Conservation (phyloP, 768 basidiomycete genomes). For the Auricularia heimuer region DNA sequence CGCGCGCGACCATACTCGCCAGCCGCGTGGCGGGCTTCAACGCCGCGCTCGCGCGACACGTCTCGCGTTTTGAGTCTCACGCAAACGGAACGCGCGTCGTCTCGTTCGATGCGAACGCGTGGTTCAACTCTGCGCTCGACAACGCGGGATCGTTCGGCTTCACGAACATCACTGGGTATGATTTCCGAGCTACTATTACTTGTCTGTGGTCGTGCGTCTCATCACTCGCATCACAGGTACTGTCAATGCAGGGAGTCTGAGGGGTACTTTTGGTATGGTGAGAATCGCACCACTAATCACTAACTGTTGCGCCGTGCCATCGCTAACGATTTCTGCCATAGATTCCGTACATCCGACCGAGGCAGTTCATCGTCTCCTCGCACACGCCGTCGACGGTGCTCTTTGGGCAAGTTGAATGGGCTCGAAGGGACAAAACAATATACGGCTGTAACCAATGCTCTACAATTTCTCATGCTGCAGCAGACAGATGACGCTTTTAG, state of each 20-base stretch:
- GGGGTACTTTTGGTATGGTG: slow-evolving; percentile 45
- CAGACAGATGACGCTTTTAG: no score
- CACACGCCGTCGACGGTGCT: slow-evolving; percentile 31
- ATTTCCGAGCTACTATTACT: neutral
- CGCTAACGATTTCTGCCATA: slow-evolving; percentile 11
- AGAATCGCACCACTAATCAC: neutral
- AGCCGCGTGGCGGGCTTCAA: slow-evolving; percentile 35
- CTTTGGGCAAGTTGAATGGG: slow-evolving; percentile 11
- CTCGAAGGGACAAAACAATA: no score
- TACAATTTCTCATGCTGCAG: no score
- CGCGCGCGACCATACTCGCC: slow-evolving; percentile 27
- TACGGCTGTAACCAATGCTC: no score
- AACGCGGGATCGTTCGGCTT: slow-evolving; percentile 33
- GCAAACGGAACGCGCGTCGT: slow-evolving; percentile 32
- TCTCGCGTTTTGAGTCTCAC: slow-evolving; percentile 23
- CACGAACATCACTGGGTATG: slow-evolving; percentile 38
- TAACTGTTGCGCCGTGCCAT: slow-evolving; percentile 15
- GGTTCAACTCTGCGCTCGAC: slow-evolving; percentile 40
- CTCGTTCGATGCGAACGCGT: slow-evolving; percentile 41
- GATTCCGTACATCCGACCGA: slow-evolving; percentile 45
- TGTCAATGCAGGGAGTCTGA: slow-evolving; percentile 36
- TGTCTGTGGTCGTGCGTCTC: neutral
- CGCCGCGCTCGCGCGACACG: slow-evolving; percentile 26
- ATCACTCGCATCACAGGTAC: slow-evolving; percentile 24
- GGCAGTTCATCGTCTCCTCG: slow-evolving; percentile 36